Percentiles rank a stretch among this genome's conserved stretches.
Evolutionary conservation across 164 flowering plant genomes (phyloP).

Genomic region (Nelumbo lutea): DNA sequence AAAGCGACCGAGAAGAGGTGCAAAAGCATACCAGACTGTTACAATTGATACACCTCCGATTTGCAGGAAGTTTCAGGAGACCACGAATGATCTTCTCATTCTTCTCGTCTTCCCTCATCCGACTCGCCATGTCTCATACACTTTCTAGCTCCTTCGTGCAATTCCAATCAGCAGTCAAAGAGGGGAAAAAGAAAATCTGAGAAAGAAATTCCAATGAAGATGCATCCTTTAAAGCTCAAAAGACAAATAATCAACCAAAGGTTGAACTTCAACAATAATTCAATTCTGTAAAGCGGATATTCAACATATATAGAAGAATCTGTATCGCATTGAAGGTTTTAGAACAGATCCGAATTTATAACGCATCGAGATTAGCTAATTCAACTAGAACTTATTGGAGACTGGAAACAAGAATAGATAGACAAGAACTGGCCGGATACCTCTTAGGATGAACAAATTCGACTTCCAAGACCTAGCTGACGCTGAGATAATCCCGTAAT

Average conservation of each 20-base stretch:
- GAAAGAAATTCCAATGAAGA: neutral
- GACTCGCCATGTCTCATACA: constrained; percentile 52
- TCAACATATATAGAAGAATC: neutral
- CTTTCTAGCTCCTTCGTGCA: neutral
- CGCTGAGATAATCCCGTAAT: constrained; percentile 6
- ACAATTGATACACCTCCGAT: constrained; percentile 88
- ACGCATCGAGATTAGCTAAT: neutral
- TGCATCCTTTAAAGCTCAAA: neutral
- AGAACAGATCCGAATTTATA: constrained; percentile 4
- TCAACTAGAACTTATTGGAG: neutral
- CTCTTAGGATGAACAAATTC: neutral
- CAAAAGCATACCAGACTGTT: constrained; percentile 63
- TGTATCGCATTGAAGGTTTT: neutral
- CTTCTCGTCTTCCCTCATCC: constrained; percentile 85
- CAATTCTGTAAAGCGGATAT: neutral
- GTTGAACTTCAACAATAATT: neutral
- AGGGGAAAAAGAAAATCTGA: neutral
- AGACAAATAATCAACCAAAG: neutral
- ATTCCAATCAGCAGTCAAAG: neutral
- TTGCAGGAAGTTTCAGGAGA: constrained; percentile 70
- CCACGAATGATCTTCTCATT: constrained; percentile 82
- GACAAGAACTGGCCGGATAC: neutral
- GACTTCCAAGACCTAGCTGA: constrained; percentile 7
- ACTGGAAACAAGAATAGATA: neutral
- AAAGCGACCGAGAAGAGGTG: neutral